Evolutionary conservation across 768 basidiomycete species (phyloP), one percentile per base, ranked within the genome.

Genomic region (Xerocomus spinulosus): DNA sequence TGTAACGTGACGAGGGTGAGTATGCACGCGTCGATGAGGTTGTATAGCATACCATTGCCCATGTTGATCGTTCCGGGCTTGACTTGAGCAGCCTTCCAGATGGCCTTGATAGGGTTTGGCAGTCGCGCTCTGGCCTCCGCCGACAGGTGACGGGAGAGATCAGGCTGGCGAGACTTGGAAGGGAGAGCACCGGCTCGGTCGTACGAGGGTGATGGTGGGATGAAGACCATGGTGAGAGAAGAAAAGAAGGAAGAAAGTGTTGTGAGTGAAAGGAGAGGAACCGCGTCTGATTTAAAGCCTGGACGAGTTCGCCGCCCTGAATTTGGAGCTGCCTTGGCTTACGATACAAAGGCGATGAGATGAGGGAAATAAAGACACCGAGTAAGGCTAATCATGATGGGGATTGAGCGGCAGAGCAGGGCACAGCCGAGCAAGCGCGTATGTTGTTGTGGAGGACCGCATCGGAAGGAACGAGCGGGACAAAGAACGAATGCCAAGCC

Each of bases 91-190:
- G 46, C 62, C 42, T 66, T 68, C 66, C 69, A 69, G 13, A 70
- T 69, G 21, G 69, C 37, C 46, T 70, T 70, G 52, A 70, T 70
- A 8, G 68, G 64, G 37, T 70, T 70, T 2, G 68, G 66, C 4
- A 64, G 63, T 29, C 70, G 55, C 1, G 60, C 57, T 24, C 59
- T 58, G 20, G 70, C 62, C 45, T 70, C 68, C n/a, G 54, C 49
- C 2, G 68, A 70, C 40, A 70, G 49, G 44, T 70, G 68, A 18
- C 68, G 68, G 9, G 59, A 58, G 3, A 68, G 46, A 39, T 66
- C 64, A 15, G 60, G 59, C 43, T 55, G 63, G 25, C 60, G 60
- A 43, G 55, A 57, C 42, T 68, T 68, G 10, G 49, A 49, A 8
- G 54, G 9, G 13, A 50, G 25, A 10, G 54, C 58, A 9, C 21